Evolutionary conservation across 116 monocot genomes (phyloP).

Genomic region (Trichopus zeylanicus): DNA sequence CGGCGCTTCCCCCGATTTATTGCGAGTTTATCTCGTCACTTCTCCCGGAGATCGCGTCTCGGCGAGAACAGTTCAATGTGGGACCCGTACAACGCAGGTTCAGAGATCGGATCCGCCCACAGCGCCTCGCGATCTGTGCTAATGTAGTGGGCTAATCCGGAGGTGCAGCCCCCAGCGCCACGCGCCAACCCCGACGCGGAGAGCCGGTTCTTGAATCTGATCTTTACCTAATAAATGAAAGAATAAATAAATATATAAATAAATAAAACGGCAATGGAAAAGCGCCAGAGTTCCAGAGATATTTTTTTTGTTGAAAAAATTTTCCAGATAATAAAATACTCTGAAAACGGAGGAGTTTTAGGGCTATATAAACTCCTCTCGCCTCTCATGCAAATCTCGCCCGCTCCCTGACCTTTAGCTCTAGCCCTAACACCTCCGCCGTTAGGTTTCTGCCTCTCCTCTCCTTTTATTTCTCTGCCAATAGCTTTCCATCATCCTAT

Average conservation of each 20-base stretch:
- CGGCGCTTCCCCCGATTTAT: neutral
- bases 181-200: constrained; percentile 29
- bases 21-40: neutral
- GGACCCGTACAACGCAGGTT: no score
- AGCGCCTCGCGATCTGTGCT: no score
- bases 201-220: neutral
- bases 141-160: no score
- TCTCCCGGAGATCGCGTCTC: no score
- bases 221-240: no score
- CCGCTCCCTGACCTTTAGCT: constrained; percentile 9
- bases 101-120: no score
- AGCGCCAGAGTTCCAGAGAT: neutral
- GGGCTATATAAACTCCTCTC: constrained; percentile 25
- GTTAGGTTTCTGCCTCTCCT: constrained; percentile 1
- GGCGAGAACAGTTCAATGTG: neutral
- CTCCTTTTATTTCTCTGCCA: neutral
- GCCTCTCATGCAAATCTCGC: constrained; percentile 34
- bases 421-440: neutral
- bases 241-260: neutral
- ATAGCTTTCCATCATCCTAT: neutral
- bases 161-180: constrained; percentile 9
- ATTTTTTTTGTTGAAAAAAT: neutral
- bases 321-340: neutral
- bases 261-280: neutral
- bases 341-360: neutral